Conservation (phyloP, 495 filamentous ascomycete genomes). For the Elaphomyces granulatus region DNA sequence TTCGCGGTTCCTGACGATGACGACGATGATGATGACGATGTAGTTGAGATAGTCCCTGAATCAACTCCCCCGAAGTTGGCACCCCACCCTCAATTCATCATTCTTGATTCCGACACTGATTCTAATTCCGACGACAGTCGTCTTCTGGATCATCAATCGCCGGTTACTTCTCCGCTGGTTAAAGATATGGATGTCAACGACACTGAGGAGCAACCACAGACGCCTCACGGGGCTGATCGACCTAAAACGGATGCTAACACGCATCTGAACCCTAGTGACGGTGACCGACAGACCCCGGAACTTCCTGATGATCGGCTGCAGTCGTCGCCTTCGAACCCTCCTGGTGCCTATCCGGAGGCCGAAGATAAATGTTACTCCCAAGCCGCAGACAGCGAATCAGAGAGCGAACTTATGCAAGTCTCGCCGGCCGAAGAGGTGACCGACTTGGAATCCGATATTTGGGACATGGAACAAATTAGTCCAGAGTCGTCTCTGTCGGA, state of each 20-base stretch:
- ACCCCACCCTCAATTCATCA: neutral
- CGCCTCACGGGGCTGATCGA: neutral
- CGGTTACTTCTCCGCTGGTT: conserved; percentile 9
- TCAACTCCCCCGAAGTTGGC: neutral
- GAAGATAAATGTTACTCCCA: neutral
- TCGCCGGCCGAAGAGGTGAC: neutral
- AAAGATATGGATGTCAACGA: neutral
- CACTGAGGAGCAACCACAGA: neutral
- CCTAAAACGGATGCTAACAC: neutral
- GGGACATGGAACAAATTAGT: neutral
- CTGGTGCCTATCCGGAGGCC: neutral
- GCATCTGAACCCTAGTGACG: neutral
- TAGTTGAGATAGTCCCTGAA: neutral
- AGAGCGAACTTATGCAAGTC: neutral
- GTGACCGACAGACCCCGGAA: neutral
- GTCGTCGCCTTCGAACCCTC: neutral
- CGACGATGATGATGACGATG: conserved; percentile 15
- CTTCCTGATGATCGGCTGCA: neutral
- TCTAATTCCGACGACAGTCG: conserved; percentile 12
- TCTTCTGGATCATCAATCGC: conserved; percentile 11
- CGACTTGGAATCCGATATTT: neutral
- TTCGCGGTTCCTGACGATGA: conserved; percentile 35
- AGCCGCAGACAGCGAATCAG: neutral
- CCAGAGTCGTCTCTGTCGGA: neutral
- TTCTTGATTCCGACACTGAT: conserved; percentile 6